phyloP scores from a whole-genome alignment of 257 asterid species.

The Penstemon eatonii region DNA sequence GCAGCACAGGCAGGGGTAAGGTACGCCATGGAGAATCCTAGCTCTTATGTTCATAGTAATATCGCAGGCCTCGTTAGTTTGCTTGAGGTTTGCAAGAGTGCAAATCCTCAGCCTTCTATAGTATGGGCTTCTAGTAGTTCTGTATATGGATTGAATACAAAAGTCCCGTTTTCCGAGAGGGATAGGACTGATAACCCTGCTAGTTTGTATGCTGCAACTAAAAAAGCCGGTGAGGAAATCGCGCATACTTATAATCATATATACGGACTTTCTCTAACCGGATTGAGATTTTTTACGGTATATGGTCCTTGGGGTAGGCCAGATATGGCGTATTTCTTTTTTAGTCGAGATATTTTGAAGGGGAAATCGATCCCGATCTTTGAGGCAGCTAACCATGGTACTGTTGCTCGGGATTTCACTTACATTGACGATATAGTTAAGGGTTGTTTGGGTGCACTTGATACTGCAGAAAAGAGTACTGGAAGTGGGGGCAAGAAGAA shows the following conservation, averaged over 20 bases:
- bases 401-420: slow-evolving; percentile 96
- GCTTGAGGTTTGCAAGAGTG: slow-evolving; percentile 85
- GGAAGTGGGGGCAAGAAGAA: slow-evolving; percentile 97
- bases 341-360: slow-evolving; percentile 81
- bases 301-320: slow-evolving; percentile 99
- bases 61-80: slow-evolving; percentile 88
- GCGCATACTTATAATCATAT: slow-evolving; percentile 94
- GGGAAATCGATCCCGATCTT: slow-evolving; percentile 83
- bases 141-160: slow-evolving; percentile 88
- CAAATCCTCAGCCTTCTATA: slow-evolving; percentile 88
- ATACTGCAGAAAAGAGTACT: slow-evolving; percentile 91
- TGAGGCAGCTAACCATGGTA: slow-evolving; percentile 85
- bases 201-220: slow-evolving; percentile 91
- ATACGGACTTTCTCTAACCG: slow-evolving; percentile 87
- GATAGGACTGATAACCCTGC: slow-evolving; percentile 97
- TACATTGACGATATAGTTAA: slow-evolving; percentile 93
- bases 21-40: slow-evolving; percentile 98
- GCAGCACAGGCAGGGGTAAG: slow-evolving; percentile 98
- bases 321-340: slow-evolving; percentile 97
- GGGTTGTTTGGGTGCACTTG: slow-evolving; percentile 92
- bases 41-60: slow-evolving; percentile 92
- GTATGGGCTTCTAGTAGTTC: slow-evolving; percentile 99
- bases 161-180: slow-evolving; percentile 88
- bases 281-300: slow-evolving; percentile 89
- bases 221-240: slow-evolving; percentile 95